Base-by-base conservation (phyloP, 1,139 yeast species). In the Candida albicans region DNA sequence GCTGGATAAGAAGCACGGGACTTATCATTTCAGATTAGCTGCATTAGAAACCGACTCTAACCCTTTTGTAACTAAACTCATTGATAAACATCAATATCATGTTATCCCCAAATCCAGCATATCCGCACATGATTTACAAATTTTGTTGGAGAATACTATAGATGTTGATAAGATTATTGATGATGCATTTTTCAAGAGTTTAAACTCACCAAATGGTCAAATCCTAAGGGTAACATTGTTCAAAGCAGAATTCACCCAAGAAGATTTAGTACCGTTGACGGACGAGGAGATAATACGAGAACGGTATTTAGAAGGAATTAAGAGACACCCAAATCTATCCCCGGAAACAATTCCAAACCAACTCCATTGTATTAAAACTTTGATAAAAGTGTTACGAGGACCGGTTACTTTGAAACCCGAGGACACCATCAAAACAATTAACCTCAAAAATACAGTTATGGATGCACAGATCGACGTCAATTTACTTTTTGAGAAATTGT, bases 321-420 rank as follows among this genome's bases (percentile, higher is more conserved):
- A 64, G 25, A 54, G 53, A 32, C 64, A 62, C 46, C 56, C 63
- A 1, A 51, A 54, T 33, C 53, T 70, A 25, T 62, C 70, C 0
- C 53, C 66, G 0, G 69, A 59, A 37, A 57, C 66, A 3, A 54
- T 73, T 1, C 87, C 87, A 1, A 64, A 73, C 7, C 73, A 79
- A 9, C 58, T 74, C 0, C 79, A 77, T 41, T 82, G 89, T 54
- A 62, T 84, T 30, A 70, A 68, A 40, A 82, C 85, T 18, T 56
- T 84, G 22, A 70, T 77, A 45, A 80, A 79, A 50, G 83, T 82
- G 2, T 64, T 85, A 40, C 78, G 71, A 50, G 89, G 87, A 0
- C 90, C 91, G 0, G 57, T 85, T 5, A 59, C 67, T 11, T 61
- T 74, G 29, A 62, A 60, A 2, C 65, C 75, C 1, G 61, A 56